Percentiles rank a stretch among this genome's conserved stretches.
Evolutionary conservation across 805 yeast genomes (phyloP).

Genomic region (Candida montana): DNA sequence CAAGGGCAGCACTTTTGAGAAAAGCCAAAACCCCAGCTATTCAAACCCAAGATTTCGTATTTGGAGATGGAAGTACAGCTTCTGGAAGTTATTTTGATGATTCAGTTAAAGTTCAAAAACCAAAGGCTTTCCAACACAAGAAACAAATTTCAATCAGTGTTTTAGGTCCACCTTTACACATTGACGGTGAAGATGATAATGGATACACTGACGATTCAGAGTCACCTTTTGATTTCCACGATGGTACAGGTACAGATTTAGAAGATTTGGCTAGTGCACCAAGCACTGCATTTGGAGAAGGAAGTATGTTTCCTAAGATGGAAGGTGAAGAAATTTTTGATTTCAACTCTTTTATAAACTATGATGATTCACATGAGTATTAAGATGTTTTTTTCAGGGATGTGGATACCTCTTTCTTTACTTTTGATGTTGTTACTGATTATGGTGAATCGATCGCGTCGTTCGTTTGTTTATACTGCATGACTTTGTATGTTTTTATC

Average conservation of each 20-base stretch:
- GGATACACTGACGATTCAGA: slow-evolving; percentile 9
- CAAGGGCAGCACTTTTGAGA: slow-evolving; percentile 16
- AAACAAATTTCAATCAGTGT: slow-evolving; percentile 14
- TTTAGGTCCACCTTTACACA: slow-evolving; percentile 20
- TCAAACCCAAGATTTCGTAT: slow-evolving; percentile 14
- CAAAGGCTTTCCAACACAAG: slow-evolving; percentile 7
- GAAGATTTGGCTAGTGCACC: slow-evolving; percentile 3
- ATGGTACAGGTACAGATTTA: background rate
- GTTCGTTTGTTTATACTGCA: background rate
- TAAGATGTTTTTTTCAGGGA: background rate
- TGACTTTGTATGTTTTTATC: background rate
- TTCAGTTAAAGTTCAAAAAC: slow-evolving; percentile 12
- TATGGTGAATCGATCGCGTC: too few relatives aligned
- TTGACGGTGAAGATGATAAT: slow-evolving; percentile 7
- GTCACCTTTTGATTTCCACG: slow-evolving; percentile 8
- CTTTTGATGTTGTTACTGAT: too few relatives aligned
- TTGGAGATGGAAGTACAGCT: slow-evolving; percentile 15
- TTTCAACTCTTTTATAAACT: slow-evolving; percentile 21
- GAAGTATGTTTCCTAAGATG: background rate
- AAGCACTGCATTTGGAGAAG: background rate
- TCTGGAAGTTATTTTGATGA: slow-evolving; percentile 9
- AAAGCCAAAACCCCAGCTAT: slow-evolving; percentile 21
- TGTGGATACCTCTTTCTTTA: background rate
- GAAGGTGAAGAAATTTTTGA: slow-evolving; percentile 20
- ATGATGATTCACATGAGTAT: slow-evolving; percentile 11